Evolutionary conservation across 768 basidiomycete species (phyloP), one percentile per base, ranked within the genome.

Genomic region (Cubamyces sp.): DNA sequence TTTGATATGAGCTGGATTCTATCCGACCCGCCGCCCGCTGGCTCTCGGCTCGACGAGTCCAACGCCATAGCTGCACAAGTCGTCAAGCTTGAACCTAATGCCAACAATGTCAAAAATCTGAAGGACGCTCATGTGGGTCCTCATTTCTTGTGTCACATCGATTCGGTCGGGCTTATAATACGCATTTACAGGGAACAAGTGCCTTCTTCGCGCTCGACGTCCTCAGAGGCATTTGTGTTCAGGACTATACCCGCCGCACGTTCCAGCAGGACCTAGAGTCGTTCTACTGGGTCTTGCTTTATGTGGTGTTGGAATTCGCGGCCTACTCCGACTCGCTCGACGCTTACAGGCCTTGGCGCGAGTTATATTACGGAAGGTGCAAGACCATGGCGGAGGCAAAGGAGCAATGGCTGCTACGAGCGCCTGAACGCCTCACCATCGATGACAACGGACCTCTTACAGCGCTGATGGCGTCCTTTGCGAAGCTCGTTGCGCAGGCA

Each of bases 251-350:
- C 12, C 12, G 53, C 16, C 62, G 59, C 28, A 28, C 47, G 15
- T 55, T 26, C 11, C 30, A 39, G 6, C 62, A 64, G 19, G 62
- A 64, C 21, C 21, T 64, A 7, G 62, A 64, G 28, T 64, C 62
- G 6, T 59, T 49, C 62, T 54, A 53, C 52, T 64, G 62, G 62
- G 46, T 64, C 3, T 37, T 64, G 23, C n/a, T 64, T 1, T 64
- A 51, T 57, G 21, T 58, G 18, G 45, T 59, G 7, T 51, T 64
- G 5, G 42, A 37, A 1, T 46, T 59, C 15, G 26, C 37, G 21
- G 45, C 54, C 18, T 21, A 34, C 14, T 34, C 9, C 3, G 12
- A 7, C 5, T 3, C 23, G 21, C 49, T 34, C 34, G 5, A 34
- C 18, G 41, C 21, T 1, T 18, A 21, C 16, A 18, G 18, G 42